Evolutionary conservation across 2,329 filamentous ascomycete genomes (phyloP), one percentile per base, ranked within the genome.

Genomic region (Anthostomella pinea): DNA sequence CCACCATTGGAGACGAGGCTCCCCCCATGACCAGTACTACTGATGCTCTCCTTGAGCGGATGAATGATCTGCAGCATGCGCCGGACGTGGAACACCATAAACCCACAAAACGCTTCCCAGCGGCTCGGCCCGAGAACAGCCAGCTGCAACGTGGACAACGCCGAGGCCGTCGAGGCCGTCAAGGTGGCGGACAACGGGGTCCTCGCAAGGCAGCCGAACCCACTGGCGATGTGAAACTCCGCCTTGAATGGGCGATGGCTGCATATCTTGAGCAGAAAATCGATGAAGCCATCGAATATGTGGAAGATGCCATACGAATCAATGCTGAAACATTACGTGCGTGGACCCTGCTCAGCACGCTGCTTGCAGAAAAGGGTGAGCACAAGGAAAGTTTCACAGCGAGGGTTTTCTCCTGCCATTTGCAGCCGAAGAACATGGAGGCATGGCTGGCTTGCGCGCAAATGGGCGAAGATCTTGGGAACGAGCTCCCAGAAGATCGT

Each of bases 191-290:
- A 10, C 64, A 55, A 40, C 54, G 64, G 5, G 74, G 74, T 6
- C 74, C 73, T 17, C 67, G 75, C 13, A 79, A 81, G 56, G 74
- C 79, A 16, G 80, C 77, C 7, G 83, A 86, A 56, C 83, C 81
- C 11, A 77, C 81, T 28, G 79, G 74, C 25, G 81, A 88, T 49
- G 86, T 89, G 58, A 87, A 83, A 52, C 69, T 76, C 25, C 69
- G 82, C 26, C 70, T 89, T 31, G 73, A 75, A 30, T 70, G 76
- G 53, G 85, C 86, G 3, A 85, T 81, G 40, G 72, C 81, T 41
- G 77, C 80, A 4, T 89, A 82, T 53, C 69, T 87, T 40, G 68
- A 73, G 8, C 69, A 73, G 17, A 70, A 82, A 14, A 80, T 82
- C 45, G 70, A 77, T 5, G 66, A 71, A 25, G 81, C 84, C 5